Conservation (phyloP, 345 rosid genomes). For the Salix purpurea region DNA sequence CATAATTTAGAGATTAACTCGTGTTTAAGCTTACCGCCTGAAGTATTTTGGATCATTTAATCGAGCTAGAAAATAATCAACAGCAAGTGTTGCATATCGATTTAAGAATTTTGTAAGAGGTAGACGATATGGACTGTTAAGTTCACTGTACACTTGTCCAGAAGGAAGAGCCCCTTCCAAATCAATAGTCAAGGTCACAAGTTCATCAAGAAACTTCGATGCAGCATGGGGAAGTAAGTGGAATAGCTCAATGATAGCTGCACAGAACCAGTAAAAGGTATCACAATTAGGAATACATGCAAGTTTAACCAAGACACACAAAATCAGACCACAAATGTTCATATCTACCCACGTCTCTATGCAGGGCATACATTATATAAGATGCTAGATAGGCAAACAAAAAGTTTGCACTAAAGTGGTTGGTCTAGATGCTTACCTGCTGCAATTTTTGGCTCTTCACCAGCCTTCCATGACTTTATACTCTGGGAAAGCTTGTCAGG, state of each 20-base stretch:
- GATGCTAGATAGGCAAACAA: background rate
- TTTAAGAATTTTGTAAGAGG: conserved; percentile 91
- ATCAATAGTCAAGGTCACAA: conserved; percentile 85
- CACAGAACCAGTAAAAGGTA: conserved; percentile 22
- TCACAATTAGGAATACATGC: background rate
- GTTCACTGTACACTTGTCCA: conserved; percentile 89
- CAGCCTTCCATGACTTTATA: conserved; percentile 94
- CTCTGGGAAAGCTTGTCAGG: conserved; percentile 95
- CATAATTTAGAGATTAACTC: conserved; percentile 3
- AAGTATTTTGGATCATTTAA: conserved; percentile 87
- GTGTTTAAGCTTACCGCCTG: conserved; percentile 65
- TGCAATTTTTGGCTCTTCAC: conserved; percentile 99
- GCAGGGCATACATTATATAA: background rate
- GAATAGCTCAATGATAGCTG: conserved; percentile 98
- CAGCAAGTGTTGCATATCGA: conserved; percentile 86
- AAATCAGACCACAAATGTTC: background rate
- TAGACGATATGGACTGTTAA: conserved; percentile 96
- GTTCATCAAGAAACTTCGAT: conserved; percentile 89
- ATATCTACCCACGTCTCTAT: background rate
- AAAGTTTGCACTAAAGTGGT: background rate
- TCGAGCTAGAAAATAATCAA: conserved; percentile 92
- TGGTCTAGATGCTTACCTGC: conserved; percentile 52
- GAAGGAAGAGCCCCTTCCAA: conserved; percentile 89
- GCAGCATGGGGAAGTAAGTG: conserved; percentile 98
- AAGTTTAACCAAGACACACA: background rate